Base-by-base conservation (phyloP, 2,329 filamentous ascomycete species). In the Trichocomaceae sp. region DNA sequence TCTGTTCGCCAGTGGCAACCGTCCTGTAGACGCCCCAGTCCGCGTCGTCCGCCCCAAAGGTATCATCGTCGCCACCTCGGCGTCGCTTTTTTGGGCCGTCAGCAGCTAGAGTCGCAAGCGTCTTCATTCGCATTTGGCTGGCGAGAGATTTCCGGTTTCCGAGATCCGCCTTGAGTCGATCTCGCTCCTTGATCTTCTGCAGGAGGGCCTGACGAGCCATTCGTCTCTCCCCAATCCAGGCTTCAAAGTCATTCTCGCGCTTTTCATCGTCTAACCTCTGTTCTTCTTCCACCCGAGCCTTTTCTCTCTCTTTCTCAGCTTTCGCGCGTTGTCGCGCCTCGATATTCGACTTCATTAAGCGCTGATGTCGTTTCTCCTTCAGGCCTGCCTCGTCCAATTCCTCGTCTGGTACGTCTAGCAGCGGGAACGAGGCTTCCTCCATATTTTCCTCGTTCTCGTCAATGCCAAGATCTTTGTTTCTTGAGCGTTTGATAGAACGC, bases 1-100 rank as follows among this genome's bases (percentile, higher is more conserved):
- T 89, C 62, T 79, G 79, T 15, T 82, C 82, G 7, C 90, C 90
- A 0, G 88, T 90, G 1, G 90, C 88, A 55, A 97, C 95, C 41
- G 89, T 89, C 52, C 93, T 86, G 72, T 99, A 99, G 13, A 99
- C 90, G 56, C 90, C 90, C 93, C 93, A 99, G 70, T 99, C 93
- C 55, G 95, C 91, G 66, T 99, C 93, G 69, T 99, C 92, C 49
- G 91, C 91, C 55, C 93, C 93, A 67, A 99, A 99, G 57, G 89
- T 90, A 68, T 99, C 93, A 64, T 99, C 93, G 67, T 97, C 92
- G 3, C 86, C 88, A 7, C 90, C 90, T 17, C 91, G 84, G 13
- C 92, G 83, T 72, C 96, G 95, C 69, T 91, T 90, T 60, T 78
- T 78, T 6, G 92, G 90, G 5, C 83, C 85, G 70, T 99, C 93